phyloP scores from a whole-genome alignment of 768 basidiomycete species.

The Holtermannia corniformis region DNA sequence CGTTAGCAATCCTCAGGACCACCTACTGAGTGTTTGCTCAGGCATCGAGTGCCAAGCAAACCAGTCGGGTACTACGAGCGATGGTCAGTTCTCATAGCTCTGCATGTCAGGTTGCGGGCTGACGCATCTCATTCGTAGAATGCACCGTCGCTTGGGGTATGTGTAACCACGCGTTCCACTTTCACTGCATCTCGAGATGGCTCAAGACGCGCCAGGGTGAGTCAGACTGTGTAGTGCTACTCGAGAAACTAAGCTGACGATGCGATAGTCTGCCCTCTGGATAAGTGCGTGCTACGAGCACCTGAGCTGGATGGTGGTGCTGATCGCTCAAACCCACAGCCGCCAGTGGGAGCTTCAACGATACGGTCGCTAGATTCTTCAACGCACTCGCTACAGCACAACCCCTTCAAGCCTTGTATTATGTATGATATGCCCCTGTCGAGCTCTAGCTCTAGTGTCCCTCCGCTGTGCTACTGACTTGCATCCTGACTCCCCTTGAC shows the following conservation, averaged over 20 bases:
- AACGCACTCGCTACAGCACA: conserved; percentile 1
- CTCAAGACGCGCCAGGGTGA: conserved; percentile 63
- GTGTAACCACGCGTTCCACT: conserved; percentile 99
- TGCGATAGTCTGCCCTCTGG: conserved; percentile 41
- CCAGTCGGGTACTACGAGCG: conserved; percentile 90
- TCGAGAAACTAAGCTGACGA: neutral
- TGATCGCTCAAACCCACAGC: conserved; percentile 8
- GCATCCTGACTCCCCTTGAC: conserved; percentile 10
- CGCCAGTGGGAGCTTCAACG: conserved; percentile 42
- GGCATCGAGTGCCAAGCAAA: conserved; percentile 99
- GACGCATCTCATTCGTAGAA: conserved; percentile 3
- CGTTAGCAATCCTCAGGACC: neutral
- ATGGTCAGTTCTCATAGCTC: conserved; percentile 45
- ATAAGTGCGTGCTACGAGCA: conserved; percentile 30
- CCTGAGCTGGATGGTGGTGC: neutral
- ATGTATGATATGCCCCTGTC: too few species aligned
- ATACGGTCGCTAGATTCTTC: conserved; percentile 34
- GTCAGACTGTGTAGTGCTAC: conserved; percentile 9
- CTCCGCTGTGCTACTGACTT: too few species aligned
- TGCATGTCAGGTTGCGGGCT: neutral
- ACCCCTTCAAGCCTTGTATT: conserved; percentile 5
- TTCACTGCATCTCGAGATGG: conserved; percentile 99
- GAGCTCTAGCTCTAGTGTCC: too few species aligned
- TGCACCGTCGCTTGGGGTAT: conserved; percentile 95
- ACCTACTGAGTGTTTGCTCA: conserved; percentile 37